Evolutionary conservation across 1,284 basidiomycete genomes (phyloP).

Genomic region (Waitea zeae): DNA sequence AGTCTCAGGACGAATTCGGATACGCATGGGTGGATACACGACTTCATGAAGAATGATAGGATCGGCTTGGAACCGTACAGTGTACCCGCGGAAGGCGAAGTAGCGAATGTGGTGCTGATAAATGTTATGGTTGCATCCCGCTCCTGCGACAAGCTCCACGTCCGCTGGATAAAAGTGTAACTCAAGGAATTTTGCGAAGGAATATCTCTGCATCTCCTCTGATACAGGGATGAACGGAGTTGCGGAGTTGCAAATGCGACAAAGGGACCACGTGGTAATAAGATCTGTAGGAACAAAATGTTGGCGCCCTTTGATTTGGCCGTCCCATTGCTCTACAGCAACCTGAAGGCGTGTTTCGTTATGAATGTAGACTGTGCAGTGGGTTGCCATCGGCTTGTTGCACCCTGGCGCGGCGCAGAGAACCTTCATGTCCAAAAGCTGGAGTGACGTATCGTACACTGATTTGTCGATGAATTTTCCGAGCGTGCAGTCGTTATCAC

Average conservation of each 20-base stretch:
- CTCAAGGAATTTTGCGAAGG: constrained; percentile 89
- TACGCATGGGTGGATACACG: constrained; percentile 76
- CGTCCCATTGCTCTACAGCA: constrained; percentile 77
- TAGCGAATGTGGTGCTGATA: constrained; percentile 89
- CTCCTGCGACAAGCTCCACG: constrained; percentile 65
- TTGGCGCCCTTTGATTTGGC: constrained; percentile 42
- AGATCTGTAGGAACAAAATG: constrained; percentile 44
- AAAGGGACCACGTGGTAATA: constrained; percentile 88
- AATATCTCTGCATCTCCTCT: constrained; percentile 84
- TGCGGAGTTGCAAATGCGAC: constrained; percentile 63
- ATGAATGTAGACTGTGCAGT: constrained; percentile 84
- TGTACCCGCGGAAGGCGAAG: constrained; percentile 73
- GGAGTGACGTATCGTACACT: constrained; percentile 50
- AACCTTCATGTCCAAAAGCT: constrained; percentile 54
- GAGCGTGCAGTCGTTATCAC: constrained; percentile 81
- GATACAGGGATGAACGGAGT: constrained; percentile 86
- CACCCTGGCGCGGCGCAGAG: constrained; percentile 76
- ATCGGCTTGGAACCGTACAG: constrained; percentile 84
- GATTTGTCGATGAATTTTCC: constrained; percentile 84
- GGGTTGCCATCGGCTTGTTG: constrained; percentile 63
- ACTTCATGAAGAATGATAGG: constrained; percentile 74
- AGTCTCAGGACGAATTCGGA: constrained; percentile 73
- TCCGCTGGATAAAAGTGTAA: constrained; percentile 83
- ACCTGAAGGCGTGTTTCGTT: constrained; percentile 74
- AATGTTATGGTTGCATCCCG: constrained; percentile 86